A percentile compares a stretch with the other conserved stretches of the same genome.
Conservation (phyloP, 805 yeast genomes). For the Diddensiella santjacobensis region DNA sequence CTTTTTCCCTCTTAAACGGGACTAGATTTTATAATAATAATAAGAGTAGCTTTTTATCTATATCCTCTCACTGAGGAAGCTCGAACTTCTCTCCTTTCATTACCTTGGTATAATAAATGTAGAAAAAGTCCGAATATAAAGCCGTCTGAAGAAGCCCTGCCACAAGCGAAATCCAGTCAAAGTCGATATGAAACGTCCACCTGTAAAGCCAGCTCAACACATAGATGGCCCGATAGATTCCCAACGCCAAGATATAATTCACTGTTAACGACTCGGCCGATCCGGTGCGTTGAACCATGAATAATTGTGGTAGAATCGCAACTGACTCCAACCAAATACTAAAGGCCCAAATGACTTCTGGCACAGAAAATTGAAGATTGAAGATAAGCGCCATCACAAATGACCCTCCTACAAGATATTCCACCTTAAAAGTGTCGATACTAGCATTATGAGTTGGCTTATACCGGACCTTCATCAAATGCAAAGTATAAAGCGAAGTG, state of each 20-base stretch:
- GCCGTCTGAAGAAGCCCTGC: conserved; percentile 86
- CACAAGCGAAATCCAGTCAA: conserved; percentile 66
- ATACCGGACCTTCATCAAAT: conserved; percentile 62
- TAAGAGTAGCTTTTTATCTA: not conserved
- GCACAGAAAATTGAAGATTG: conserved; percentile 56
- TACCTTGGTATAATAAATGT: conserved; percentile 77
- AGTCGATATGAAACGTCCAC: conserved; percentile 54
- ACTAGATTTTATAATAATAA: conserved; percentile 39
- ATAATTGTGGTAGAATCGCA: conserved; percentile 90
- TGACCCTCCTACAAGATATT: conserved; percentile 65
- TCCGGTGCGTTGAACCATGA: conserved; percentile 83
- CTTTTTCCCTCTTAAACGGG: conserved; percentile 82
- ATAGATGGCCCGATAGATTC: conserved; percentile 82
- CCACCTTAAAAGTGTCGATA: conserved; percentile 70
- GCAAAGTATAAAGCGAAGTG: conserved; percentile 70
- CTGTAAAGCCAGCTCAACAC: conserved; percentile 95
- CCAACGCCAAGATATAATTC: conserved; percentile 92
- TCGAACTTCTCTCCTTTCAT: conserved; percentile 73
- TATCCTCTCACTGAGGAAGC: conserved; percentile 48
- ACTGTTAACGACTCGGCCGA: conserved; percentile 82
- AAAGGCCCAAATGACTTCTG: conserved; percentile 74
- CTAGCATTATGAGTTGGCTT: conserved; percentile 53
- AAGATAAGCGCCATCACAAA: conserved; percentile 56
- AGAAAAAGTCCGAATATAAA: conserved; percentile 92
- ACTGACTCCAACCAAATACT: conserved; percentile 89